A percentile compares a stretch with the other conserved stretches of the same genome.
Evolutionary conservation across 306 rosid genomes (phyloP).

Genomic region (Senna siamea): DNA sequence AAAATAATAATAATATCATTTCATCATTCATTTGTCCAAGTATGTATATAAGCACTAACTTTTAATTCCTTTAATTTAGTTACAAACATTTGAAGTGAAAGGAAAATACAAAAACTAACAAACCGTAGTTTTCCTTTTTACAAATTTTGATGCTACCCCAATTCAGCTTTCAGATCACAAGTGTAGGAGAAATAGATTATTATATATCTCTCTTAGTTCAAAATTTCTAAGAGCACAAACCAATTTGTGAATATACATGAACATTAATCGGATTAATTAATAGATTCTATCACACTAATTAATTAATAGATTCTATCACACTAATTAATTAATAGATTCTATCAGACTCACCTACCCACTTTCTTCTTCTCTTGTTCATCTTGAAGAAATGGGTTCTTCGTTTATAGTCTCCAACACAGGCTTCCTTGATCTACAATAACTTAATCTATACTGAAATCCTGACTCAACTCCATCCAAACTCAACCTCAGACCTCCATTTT

Average conservation of each 20-base stretch:
- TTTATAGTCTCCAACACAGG: conserved; percentile 84
- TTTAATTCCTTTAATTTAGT: background rate
- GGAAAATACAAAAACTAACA: background rate
- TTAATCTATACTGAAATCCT: conserved; percentile 61
- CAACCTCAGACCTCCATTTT: conserved; percentile 46
- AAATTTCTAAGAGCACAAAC: background rate
- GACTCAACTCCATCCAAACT: conserved; percentile 67
- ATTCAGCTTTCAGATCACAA: background rate
- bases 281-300: background rate
- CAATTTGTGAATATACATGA: background rate
- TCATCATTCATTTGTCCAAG: background rate
- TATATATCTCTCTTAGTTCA: background rate
- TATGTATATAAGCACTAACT: background rate
- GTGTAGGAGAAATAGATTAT: background rate
- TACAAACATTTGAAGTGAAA: background rate
- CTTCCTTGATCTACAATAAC: conserved; percentile 74
- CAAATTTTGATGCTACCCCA: background rate
- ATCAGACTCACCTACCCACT: too few relatives aligned
- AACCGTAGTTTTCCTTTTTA: background rate
- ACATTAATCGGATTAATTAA: background rate
- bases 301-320: background rate
- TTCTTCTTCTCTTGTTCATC: background rate
- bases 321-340: background rate
- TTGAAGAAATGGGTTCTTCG: conserved; percentile 61
- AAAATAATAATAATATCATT: background rate